Evolutionary conservation across 257 asterid species (phyloP).

Genomic region (Paulownia fortunei): DNA sequence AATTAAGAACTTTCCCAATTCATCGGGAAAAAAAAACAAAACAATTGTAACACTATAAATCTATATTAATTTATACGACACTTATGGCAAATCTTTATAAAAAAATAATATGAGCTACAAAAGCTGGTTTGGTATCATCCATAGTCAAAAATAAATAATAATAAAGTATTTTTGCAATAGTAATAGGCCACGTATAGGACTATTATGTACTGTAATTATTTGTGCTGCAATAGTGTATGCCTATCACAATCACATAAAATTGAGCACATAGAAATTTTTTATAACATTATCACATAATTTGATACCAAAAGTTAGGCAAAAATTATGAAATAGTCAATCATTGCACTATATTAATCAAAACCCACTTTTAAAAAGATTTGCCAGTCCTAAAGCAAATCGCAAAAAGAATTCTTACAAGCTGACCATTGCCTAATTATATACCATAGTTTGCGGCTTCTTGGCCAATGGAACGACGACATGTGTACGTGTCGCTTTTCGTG

Average conservation of each 20-base stretch:
- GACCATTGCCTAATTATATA: constrained; percentile 49
- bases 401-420: constrained; percentile 37
- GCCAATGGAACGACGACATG: constrained; percentile 32
- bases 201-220: constrained; percentile 4
- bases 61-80: neutral
- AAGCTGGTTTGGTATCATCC: constrained; percentile 29
- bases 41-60: neutral
- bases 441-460: constrained; percentile 33
- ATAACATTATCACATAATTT: constrained; percentile 18
- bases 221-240: no score
- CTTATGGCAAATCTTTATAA: neutral
- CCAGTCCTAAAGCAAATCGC: constrained; percentile 39
- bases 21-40: neutral
- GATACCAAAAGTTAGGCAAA: constrained; percentile 44
- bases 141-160: neutral
- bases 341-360: constrained; percentile 23
- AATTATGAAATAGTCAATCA: constrained; percentile 36
- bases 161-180: neutral
- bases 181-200: constrained; percentile 26
- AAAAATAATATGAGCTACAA: neutral
- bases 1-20: neutral
- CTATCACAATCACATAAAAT: constrained; percentile 9
- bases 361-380: constrained; percentile 35
- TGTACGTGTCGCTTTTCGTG: constrained; percentile 47
- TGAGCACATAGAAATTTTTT: neutral